Evolutionary conservation across 352 stramenopile species (phyloP).

Genomic region (Globisporangium solare): DNA sequence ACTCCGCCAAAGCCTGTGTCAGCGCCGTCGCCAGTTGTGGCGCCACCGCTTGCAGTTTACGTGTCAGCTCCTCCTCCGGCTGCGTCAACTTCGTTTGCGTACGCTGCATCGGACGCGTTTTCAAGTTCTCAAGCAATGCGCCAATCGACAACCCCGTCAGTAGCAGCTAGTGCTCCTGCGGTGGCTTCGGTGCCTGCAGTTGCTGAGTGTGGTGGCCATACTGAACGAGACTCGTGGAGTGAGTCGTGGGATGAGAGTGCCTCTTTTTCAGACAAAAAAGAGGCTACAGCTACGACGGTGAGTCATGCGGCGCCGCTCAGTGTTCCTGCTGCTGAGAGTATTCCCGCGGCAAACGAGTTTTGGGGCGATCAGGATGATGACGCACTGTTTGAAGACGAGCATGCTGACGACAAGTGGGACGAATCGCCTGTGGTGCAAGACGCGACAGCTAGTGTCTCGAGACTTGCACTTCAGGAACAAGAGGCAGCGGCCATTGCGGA

Average conservation of each 20-base stretch:
- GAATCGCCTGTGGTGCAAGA: constrained; percentile 20
- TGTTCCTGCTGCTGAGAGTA: constrained; percentile 9
- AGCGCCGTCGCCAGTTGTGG: neutral
- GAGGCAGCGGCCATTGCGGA: constrained; percentile 8
- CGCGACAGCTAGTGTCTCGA: constrained; percentile 7
- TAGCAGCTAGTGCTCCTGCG: constrained; percentile 4
- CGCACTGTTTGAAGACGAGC: constrained; percentile 55
- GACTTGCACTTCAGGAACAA: constrained; percentile 19
- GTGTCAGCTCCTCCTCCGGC: neutral
- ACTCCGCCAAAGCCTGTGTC: constrained; percentile 13
- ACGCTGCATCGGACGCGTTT: neutral
- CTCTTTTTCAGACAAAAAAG: constrained; percentile 9
- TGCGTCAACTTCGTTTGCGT: neutral
- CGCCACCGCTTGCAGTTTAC: constrained; percentile 8
- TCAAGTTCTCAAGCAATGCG: neutral
- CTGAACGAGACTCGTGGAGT: constrained; percentile 14
- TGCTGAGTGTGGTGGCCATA: constrained; percentile 16
- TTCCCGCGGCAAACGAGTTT: constrained; percentile 39
- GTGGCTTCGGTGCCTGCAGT: constrained; percentile 5
- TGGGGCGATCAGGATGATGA: constrained; percentile 58
- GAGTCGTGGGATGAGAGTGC: constrained; percentile 15
- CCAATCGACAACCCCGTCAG: constrained; percentile 1
- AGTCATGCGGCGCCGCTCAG: neutral
- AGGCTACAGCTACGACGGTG: neutral
- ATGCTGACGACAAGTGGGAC: constrained; percentile 36